Conservation (phyloP, 768 basidiomycete genomes). For the Pleurotus platypus region DNA sequence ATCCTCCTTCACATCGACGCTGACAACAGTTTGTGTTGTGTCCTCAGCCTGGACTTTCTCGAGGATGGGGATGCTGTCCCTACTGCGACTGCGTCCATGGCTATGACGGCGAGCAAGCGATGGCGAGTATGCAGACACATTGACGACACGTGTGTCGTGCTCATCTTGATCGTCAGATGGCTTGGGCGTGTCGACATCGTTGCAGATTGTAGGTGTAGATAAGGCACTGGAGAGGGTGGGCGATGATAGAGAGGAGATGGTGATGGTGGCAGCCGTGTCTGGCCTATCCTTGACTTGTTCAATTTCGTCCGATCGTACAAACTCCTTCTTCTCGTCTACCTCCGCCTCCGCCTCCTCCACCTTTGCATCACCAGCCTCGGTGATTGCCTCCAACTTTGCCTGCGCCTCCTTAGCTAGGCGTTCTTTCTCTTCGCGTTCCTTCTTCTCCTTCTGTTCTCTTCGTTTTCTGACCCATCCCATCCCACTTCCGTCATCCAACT, state of each 20-base stretch:
- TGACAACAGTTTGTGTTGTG: not conserved
- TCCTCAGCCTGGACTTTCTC: constrained; percentile 19
- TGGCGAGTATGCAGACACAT: constrained; percentile 26
- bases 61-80: constrained; percentile 10
- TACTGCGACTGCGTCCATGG: constrained; percentile 16
- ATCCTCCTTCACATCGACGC: constrained; percentile 14
- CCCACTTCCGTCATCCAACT: constrained; percentile 81
- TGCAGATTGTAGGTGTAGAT: not conserved
- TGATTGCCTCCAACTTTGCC: constrained; percentile 17
- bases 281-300: constrained; percentile 1
- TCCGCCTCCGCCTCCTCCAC: constrained; percentile 8
- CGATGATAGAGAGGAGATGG: not conserved
- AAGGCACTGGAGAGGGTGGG: not conserved
- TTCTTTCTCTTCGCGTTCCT: constrained; percentile 41
- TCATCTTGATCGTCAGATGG: constrained; percentile 17
- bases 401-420: constrained; percentile 30
- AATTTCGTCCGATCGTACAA: not conserved
- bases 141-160: constrained; percentile 31
- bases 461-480: constrained; percentile 79
- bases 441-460: constrained; percentile 53
- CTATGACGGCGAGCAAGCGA: constrained; percentile 12
- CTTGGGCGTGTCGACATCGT: not conserved
- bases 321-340: not conserved
- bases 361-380: constrained; percentile 11
- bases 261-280: not conserved